Conservation (phyloP, 169 alveolate genomes). For the Plasmodium malariae region DNA sequence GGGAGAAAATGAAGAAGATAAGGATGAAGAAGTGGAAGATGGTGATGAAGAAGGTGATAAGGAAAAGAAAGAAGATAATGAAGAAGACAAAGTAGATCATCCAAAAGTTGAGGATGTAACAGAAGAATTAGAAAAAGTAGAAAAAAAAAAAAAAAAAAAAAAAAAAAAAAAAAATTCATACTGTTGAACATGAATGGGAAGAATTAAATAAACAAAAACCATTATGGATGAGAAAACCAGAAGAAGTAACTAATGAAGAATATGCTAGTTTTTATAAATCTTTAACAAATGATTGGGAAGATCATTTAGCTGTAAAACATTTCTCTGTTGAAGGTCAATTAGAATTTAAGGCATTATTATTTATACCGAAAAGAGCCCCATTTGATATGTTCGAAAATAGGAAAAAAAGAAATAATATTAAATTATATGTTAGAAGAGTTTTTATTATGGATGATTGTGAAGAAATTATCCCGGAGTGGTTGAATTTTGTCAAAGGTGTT, state of each 20-base stretch:
- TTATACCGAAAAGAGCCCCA: slow-evolving; percentile 99
- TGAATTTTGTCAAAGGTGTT: slow-evolving; percentile 98
- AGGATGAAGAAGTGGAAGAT: slow-evolving; percentile 86
- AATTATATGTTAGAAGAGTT: slow-evolving; percentile 99
- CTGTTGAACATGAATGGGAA: slow-evolving; percentile 97
- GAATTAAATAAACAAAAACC: slow-evolving; percentile 99
- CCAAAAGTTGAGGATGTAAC: slow-evolving; percentile 89
- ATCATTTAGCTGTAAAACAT: slow-evolving; percentile 98
- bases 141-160: slow-evolving; percentile 89
- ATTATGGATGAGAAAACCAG: slow-evolving; percentile 99
- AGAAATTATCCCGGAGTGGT: slow-evolving; percentile 99
- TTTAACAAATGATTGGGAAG: slow-evolving; percentile 99
- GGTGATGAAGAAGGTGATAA: slow-evolving; percentile 86
- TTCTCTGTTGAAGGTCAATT: slow-evolving; percentile 99
- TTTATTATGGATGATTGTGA: slow-evolving; percentile 99
- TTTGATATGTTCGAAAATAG: slow-evolving; percentile 99
- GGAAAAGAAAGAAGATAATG: slow-evolving; percentile 84
- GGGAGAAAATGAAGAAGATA: slow-evolving; percentile 79
- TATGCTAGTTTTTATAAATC: slow-evolving; percentile 99
- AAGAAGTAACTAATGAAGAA: slow-evolving; percentile 99
- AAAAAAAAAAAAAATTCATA: slow-evolving; percentile 98
- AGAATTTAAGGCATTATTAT: slow-evolving; percentile 99
- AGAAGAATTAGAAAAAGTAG: slow-evolving; percentile 67
- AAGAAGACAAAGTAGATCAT: slow-evolving; percentile 86
- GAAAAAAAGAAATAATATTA: slow-evolving; percentile 99